phyloP scores from a whole-genome alignment of 2,329 filamentous ascomycete species.

The Pleomassaria siparia region DNA sequence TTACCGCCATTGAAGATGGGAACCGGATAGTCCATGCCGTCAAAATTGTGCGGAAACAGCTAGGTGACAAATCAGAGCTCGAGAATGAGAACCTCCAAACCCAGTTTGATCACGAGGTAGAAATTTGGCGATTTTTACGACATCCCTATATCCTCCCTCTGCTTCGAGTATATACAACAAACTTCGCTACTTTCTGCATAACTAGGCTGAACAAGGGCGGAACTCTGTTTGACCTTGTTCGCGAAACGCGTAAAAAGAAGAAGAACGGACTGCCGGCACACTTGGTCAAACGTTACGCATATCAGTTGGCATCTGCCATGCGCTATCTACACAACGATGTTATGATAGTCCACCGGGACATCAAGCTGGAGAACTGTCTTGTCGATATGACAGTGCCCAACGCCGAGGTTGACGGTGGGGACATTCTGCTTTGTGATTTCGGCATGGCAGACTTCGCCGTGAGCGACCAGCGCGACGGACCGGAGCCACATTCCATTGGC shows the following conservation, averaged over 20 bases:
- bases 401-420: constrained; percentile 54
- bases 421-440: constrained; percentile 67
- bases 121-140: constrained; percentile 66
- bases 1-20: constrained; percentile 60
- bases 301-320: constrained; percentile 64
- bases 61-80: constrained; percentile 56
- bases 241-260: constrained; percentile 50
- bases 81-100: constrained; percentile 68
- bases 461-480: constrained; percentile 54
- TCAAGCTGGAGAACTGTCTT: constrained; percentile 70
- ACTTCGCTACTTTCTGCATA: constrained; percentile 70
- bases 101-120: constrained; percentile 69
- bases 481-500: constrained; percentile 51
- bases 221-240: constrained; percentile 64
- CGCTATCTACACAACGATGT: constrained; percentile 70
- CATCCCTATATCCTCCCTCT: constrained; percentile 65
- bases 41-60: constrained; percentile 66
- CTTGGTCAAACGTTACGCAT: constrained; percentile 61
- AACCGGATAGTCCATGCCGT: constrained; percentile 61
- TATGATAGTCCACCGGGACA: constrained; percentile 65
- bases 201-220: constrained; percentile 65
- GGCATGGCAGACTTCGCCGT: constrained; percentile 69
- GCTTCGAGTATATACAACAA: constrained; percentile 65
- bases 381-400: constrained; percentile 56
- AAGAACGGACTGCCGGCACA: constrained; percentile 50